Evolutionary conservation across 805 yeast species (phyloP), one percentile per base, ranked within the genome.

Genomic region (Candida taoyuanica): DNA sequence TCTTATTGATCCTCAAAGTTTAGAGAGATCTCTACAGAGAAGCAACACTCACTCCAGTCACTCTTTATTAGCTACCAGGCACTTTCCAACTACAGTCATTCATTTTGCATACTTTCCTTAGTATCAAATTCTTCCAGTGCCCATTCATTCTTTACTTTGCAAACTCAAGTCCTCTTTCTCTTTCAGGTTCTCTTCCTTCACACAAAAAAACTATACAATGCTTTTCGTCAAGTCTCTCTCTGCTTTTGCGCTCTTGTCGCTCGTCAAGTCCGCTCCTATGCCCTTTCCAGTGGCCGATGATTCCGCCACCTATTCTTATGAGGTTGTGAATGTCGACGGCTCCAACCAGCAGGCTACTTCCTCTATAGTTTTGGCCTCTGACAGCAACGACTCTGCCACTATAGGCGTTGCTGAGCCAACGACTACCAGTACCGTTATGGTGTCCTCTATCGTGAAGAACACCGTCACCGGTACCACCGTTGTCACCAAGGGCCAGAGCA

Each of bases 291-390:
- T 16, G 3, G 48, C 56, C 19, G 47, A 39, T n/a, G 43, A 34
- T 20, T 25, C 43, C 18, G 25, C 40, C 37, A 49, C 52, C 18
- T 55, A 36, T 47, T 43, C 42, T 17, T 53, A 53, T 35, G 49
- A 49, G 15, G 54, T 53, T 33, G 50, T 55, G 25, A 53, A 55
- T 33, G 58, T 46, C 25, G 60, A 55, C 39, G 59, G 58, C 25
- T 50, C 56, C 33, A 46, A 53, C 42, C 39, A 43, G 20, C 48
- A 46, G 35, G 39, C 52, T 31, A 53, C 59, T 25, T 47, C 50
- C 17, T 44, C 51, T 21, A 20, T 50, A 14, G 36, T 35, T 17
- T 34, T 47, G 20, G 55, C 40, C 20, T 39, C 44, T 17, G 51
- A 46, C 30, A 29, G 46, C 9, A 41, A 39, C 24, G 33, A 29